phyloP scores from a whole-genome alignment of 148 eudicot genomes.

The Rhododendron molle region DNA sequence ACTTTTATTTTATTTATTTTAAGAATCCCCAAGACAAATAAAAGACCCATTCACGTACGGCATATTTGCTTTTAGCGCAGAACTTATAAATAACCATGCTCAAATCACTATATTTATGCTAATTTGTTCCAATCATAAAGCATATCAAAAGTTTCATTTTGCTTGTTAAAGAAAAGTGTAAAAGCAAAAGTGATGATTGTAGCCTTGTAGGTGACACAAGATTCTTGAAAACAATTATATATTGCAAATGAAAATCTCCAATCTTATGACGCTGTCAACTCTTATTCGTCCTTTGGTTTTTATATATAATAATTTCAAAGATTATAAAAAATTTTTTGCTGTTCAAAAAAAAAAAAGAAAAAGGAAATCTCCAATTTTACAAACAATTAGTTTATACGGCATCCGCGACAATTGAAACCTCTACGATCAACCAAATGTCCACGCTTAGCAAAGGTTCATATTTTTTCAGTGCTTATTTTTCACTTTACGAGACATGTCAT shows the following conservation, averaged over 20 bases:
- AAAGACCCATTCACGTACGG: neutral
- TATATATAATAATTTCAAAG: no score
- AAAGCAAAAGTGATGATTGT: conserved; percentile 2
- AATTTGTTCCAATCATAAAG: neutral
- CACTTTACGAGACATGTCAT: no score
- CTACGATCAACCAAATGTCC: no score
- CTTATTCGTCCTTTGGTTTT: no score
- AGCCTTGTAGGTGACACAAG: neutral
- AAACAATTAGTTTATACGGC: neutral
- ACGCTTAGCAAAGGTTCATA: no score
- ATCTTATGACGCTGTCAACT: neutral
- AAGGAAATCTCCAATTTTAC: neutral
- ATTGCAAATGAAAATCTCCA: neutral
- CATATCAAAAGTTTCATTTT: neutral
- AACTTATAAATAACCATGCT: neutral
- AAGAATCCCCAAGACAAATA: neutral
- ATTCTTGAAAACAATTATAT: neutral
- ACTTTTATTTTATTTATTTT: neutral
- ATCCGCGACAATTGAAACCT: neutral
- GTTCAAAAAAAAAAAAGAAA: no score
- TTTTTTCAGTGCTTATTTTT: no score
- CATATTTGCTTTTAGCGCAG: neutral
- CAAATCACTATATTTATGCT: neutral
- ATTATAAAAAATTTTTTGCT: no score
- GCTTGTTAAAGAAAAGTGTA: neutral